These are phyloP conservation scores for Rauvolfia tetraphylla DNA, from an alignment of 257 asterid species.

Conservation along the genomic window DNA sequence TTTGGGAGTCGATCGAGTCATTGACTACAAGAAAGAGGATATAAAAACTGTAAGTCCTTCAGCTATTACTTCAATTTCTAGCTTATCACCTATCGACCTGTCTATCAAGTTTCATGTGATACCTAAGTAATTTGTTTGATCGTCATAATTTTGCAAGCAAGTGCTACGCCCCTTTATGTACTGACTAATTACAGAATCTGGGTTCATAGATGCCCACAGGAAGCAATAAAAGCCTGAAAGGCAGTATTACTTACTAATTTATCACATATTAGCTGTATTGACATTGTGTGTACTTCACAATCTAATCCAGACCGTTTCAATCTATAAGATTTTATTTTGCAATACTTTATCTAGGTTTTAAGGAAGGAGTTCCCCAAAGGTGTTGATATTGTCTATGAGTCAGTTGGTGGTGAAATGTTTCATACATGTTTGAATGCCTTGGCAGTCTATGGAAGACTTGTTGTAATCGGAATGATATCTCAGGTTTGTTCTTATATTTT, in stretches of 20 bases:
- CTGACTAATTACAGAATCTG: too few relatives aligned
- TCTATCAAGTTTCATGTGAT: background rate
- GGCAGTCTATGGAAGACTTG: conserved; percentile 78
- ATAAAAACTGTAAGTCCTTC: conserved; percentile 61
- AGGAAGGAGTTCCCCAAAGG: conserved; percentile 92
- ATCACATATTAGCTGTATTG: background rate
- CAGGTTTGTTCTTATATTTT: conserved; percentile 47
- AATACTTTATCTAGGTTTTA: conserved; percentile 48
- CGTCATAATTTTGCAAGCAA: background rate
- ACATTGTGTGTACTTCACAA: background rate
- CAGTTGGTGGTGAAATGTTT: conserved; percentile 97
- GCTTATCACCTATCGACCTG: background rate
- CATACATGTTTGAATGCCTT: conserved; percentile 79
- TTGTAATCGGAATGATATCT: conserved; percentile 93
- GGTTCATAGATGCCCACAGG: too few relatives aligned
- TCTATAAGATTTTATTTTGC: background rate
- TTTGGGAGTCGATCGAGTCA: conserved; percentile 90
- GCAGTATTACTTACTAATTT: background rate
- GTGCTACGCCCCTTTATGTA: too few relatives aligned
- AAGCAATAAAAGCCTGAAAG: too few relatives aligned
- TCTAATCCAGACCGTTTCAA: background rate
- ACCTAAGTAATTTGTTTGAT: background rate
- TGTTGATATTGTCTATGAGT: conserved; percentile 75
- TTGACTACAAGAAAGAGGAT: conserved; percentile 75
- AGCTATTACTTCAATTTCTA: background rate